Evolutionary conservation across 163 green algal genomes (phyloP), one percentile per base, ranked within the genome.

Genomic region (Chloromonas sp.): DNA sequence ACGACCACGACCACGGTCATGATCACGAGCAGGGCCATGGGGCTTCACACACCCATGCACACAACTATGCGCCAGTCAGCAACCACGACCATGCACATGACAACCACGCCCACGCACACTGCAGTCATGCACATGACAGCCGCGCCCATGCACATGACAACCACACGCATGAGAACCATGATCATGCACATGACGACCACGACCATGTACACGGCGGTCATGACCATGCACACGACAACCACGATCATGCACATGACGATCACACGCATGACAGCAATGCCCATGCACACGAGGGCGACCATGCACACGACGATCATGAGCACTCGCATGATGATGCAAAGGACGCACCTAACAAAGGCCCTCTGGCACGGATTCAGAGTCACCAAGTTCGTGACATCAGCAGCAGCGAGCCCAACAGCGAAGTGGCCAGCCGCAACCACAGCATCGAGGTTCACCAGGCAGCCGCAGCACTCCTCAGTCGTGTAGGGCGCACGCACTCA

Each of bases 1-100:
- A 89, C 71, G 82, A 71, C 1, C 85, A 89, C 60, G 81, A 83
- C 60, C 90, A 95, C 85, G 85, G 84, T 0, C 84, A 90, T 83
- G 82, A 78, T 8, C 78, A 90, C 80, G 84, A 82, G 14, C 88
- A 91, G 82, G 70, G 71, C 11, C 81, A 89, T 15, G 78, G 82
- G 3, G 82, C 85, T 60, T 84, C 61, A 15, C 61, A 87, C 58
- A 71, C 80, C n/a, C 89, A 92, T 60, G 57, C 2, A 13, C 66
- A 74, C 66, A 74, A 74, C 66, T 11, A 74, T 11, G 5, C 66
- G 5, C 5, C 5, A 74, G 11, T 11, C 66, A 74, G 66, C 66
- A 74, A 74, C 14, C 82, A 84, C 70, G 3, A 58, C 71, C 84
- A 88, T 82, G 60, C 8, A 1, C 81, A 89, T 60, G 85, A 62